phyloP scores from a whole-genome alignment of 768 basidiomycete genomes.

The Asterophora parasitica region DNA sequence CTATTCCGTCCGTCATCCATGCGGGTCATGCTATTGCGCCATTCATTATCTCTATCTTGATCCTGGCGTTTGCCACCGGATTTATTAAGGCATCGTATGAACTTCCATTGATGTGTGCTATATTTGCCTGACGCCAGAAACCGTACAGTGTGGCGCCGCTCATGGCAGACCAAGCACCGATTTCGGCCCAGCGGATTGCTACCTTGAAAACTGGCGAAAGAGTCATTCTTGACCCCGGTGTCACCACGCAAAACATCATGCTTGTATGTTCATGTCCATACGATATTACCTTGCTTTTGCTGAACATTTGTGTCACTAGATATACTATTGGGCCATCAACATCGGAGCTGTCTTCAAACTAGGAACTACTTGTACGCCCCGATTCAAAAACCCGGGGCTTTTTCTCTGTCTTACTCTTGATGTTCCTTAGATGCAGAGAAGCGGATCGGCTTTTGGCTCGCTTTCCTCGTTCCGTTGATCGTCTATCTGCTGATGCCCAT shows the following conservation, averaged over 20 bases:
- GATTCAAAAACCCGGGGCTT: background rate
- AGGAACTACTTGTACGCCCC: slow-evolving; percentile 11
- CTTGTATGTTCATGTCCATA: slow-evolving; percentile 2
- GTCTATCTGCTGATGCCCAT: slow-evolving; percentile 29
- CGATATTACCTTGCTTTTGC: background rate
- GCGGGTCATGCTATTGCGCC: slow-evolving; percentile 13
- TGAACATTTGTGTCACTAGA: background rate
- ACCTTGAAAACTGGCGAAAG: slow-evolving; percentile 12
- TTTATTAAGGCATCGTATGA: slow-evolving; percentile 14
- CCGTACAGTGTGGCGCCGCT: slow-evolving; percentile 12
- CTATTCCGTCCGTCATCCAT: slow-evolving; percentile 12
- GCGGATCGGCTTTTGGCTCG: slow-evolving; percentile 23
- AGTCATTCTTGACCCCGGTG: slow-evolving; percentile 16
- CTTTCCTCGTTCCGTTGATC: slow-evolving; percentile 20
- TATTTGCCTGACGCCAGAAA: background rate
- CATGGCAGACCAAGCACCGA: slow-evolving; percentile 16
- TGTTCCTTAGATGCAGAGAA: slow-evolving; percentile 12
- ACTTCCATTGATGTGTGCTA: background rate
- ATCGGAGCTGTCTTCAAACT: slow-evolving; percentile 14
- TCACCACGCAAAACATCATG: slow-evolving; percentile 15
- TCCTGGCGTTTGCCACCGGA: slow-evolving; percentile 9
- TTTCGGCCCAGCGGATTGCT: slow-evolving; percentile 8
- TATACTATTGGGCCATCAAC: slow-evolving; percentile 17
- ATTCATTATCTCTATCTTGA: slow-evolving; percentile 12
- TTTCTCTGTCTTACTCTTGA: background rate